Evolutionary conservation across 2,329 filamentous ascomycete genomes (phyloP).

Genomic region (Aphanocladium album): DNA sequence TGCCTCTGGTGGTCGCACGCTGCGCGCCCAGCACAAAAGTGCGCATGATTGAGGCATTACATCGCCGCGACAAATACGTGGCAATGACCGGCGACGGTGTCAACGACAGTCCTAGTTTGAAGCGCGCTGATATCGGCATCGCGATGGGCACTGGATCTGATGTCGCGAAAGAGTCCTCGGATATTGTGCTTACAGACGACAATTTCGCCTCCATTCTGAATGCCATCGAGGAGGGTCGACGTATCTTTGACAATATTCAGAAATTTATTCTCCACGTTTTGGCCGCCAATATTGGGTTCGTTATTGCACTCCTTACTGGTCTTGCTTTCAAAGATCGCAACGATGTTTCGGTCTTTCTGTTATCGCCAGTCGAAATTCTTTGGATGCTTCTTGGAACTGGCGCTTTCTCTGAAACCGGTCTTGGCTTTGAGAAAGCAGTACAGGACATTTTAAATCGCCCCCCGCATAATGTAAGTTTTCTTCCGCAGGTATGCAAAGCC

Average conservation of each 20-base stretch:
- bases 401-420: slow-evolving; percentile 64
- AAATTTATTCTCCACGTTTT: slow-evolving; percentile 65
- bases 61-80: slow-evolving; percentile 55
- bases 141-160: slow-evolving; percentile 66
- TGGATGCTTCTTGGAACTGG: slow-evolving; percentile 74
- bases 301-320: slow-evolving; percentile 60
- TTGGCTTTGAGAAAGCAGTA: slow-evolving; percentile 63
- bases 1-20: slow-evolving; percentile 65
- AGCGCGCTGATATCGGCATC: slow-evolving; percentile 63
- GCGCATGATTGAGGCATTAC: slow-evolving; percentile 69
- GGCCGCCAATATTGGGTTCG: slow-evolving; percentile 63
- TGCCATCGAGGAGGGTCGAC: slow-evolving; percentile 58
- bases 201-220: slow-evolving; percentile 49
- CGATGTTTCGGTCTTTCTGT: slow-evolving; percentile 62
- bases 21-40: slow-evolving; percentile 68
- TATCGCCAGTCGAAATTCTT: slow-evolving; percentile 66
- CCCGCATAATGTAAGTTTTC: slow-evolving; percentile 49
- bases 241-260: slow-evolving; percentile 67
- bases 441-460: slow-evolving; percentile 62
- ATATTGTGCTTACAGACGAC: slow-evolving; percentile 64
- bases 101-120: slow-evolving; percentile 63
- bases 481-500: not conserved
- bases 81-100: slow-evolving; percentile 70
- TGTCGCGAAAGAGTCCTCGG: slow-evolving; percentile 62
- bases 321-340: slow-evolving; percentile 61